These are phyloP conservation scores for Cajanus cajan DNA, from an alignment of 306 rosid genomes.

Conservation along the genomic window DNA sequence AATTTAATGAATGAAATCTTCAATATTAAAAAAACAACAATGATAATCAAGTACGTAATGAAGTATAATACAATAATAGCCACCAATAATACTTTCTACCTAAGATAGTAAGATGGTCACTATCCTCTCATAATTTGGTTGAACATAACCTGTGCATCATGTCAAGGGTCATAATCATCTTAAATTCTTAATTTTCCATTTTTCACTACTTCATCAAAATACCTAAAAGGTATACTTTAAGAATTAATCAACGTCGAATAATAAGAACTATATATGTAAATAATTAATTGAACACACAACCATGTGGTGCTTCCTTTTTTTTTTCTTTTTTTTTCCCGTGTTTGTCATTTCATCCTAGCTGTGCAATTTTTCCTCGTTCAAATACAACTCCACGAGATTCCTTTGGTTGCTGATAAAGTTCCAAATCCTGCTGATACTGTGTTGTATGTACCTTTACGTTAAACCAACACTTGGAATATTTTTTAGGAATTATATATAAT, in stretches of 20 bases:
- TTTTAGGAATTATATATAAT: neutral
- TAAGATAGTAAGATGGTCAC: conserved; percentile 24
- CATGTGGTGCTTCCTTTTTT: neutral
- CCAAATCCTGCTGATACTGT: conserved; percentile 34
- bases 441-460: conserved; percentile 42
- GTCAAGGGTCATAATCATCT: neutral
- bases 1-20: neutral
- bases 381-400: conserved; percentile 51
- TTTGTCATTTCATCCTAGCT: conserved; percentile 36
- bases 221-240: neutral
- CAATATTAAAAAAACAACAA: neutral
- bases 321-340: neutral
- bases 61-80: conserved; percentile 7
- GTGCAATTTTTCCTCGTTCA: conserved; percentile 41
- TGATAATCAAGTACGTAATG: conserved; percentile 14
- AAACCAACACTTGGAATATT: conserved; percentile 26
- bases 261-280: neutral
- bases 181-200: conserved; percentile 12
- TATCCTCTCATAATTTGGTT: conserved; percentile 33
- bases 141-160: conserved; percentile 17
- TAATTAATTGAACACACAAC: neutral
- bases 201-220: neutral
- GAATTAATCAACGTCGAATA: neutral
- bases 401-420: conserved; percentile 37
- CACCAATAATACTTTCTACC: conserved; percentile 17